Evolutionary conservation across 208 protist genomes (phyloP).

Genomic region (Wallacemonas sp.): DNA sequence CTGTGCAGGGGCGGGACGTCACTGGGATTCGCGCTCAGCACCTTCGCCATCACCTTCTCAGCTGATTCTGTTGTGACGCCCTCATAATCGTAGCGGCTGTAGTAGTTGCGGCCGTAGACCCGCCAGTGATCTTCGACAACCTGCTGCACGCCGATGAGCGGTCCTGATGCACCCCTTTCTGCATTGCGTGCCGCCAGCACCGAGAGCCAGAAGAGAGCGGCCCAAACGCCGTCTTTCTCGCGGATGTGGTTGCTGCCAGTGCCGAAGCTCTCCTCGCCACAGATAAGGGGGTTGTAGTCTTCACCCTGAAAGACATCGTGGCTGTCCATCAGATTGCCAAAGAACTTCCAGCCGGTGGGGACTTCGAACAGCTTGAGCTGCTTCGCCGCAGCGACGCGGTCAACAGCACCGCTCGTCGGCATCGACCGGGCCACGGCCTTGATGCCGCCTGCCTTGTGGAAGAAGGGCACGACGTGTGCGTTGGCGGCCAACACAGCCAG

Average conservation of each 20-base stretch:
- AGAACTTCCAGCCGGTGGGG: conserved; percentile 99
- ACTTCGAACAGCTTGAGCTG: conserved; percentile 88
- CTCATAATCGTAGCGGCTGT: conserved; percentile 98
- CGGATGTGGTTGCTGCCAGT: conserved; percentile 97
- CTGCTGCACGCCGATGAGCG: conserved; percentile 83
- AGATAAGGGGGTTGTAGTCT: conserved; percentile 91
- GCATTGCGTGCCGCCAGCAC: conserved; percentile 86
- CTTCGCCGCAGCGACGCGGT: conserved; percentile 81
- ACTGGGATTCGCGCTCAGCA: conserved; percentile 25
- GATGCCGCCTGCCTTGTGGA: conserved; percentile 64
- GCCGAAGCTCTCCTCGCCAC: conserved; percentile 99
- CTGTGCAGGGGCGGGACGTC: conserved; percentile 50
- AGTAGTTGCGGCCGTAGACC: conserved; percentile 97
- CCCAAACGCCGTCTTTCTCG: conserved; percentile 99
- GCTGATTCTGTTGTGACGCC: conserved; percentile 83
- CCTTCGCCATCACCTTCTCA: conserved; percentile 81
- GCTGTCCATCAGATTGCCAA: conserved; percentile 99
- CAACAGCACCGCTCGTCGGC: conserved; percentile 94
- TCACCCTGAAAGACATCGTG: conserved; percentile 46
- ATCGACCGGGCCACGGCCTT: conserved; percentile 94
- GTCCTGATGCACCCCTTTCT: conserved; percentile 20
- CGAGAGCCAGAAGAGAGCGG: conserved; percentile 95
- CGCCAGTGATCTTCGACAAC: conserved; percentile 95
- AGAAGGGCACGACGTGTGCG: conserved; percentile 93
- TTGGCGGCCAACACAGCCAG: conserved; percentile 96